Conservation (phyloP, 805 yeast genomes). For the Ogataea pini region DNA sequence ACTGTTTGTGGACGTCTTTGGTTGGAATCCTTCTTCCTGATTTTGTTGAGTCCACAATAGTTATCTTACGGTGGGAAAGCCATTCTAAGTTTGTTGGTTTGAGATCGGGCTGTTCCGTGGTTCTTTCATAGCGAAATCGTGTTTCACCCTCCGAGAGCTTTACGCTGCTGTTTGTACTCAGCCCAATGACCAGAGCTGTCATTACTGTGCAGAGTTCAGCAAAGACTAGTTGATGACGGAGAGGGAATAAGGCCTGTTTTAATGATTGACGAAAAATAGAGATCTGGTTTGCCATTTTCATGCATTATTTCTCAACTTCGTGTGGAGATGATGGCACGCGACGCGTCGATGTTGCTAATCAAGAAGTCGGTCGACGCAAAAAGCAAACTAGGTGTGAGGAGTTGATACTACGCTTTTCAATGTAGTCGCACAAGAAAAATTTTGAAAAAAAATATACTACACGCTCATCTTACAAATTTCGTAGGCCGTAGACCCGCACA, state of each 20-base stretch:
- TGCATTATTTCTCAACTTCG: no score
- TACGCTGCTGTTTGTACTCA: not conserved
- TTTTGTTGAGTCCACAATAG: slow-evolving; percentile 48
- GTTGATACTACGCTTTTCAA: no score
- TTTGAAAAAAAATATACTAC: not conserved
- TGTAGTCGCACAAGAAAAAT: not conserved
- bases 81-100: not conserved
- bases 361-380: not conserved
- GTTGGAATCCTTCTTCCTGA: slow-evolving; percentile 47
- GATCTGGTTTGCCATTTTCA: no score
- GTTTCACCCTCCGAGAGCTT: not conserved
- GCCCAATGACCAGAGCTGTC: not conserved
- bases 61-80: not conserved
- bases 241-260: no score
- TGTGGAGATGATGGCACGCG: not conserved
- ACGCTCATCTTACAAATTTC: no score
- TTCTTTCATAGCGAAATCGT: not conserved
- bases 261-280: no score
- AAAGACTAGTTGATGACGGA: not conserved
- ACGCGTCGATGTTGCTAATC: no score
- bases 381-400: not conserved
- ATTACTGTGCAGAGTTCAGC: not conserved
- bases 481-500: not conserved
- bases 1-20: slow-evolving; percentile 40
- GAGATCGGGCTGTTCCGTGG: not conserved